Percentiles rank a stretch among this genome's conserved stretches.
Conservation (phyloP, 352 stramenopile species). For the Pythium rishiriense region DNA sequence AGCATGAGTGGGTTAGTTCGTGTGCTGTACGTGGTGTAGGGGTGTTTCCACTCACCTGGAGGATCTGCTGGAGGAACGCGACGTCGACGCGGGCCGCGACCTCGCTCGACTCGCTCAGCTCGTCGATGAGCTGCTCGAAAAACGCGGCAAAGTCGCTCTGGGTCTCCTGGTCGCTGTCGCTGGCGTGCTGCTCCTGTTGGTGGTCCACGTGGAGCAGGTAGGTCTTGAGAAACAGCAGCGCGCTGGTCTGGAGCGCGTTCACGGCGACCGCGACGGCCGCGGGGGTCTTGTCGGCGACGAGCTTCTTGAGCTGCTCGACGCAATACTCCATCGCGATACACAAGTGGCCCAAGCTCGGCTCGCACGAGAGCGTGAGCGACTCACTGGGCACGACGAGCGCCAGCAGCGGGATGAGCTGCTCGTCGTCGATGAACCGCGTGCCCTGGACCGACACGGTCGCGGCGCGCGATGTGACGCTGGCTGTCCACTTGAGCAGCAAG, state of each 20-base stretch:
- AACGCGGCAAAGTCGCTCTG: slow-evolving; percentile 43
- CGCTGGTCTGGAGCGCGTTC: slow-evolving; percentile 54
- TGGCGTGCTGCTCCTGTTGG: slow-evolving; percentile 32
- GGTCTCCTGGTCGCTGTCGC: slow-evolving; percentile 31
- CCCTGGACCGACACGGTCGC: slow-evolving; percentile 49
- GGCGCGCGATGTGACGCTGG: slow-evolving; percentile 34
- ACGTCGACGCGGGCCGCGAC: slow-evolving; percentile 17
- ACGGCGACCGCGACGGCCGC: not conserved
- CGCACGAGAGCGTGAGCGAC: slow-evolving; percentile 47
- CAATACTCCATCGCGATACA: slow-evolving; percentile 66
- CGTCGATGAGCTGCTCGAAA: slow-evolving; percentile 31
- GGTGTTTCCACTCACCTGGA: slow-evolving; percentile 26
- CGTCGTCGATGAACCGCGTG: slow-evolving; percentile 51
- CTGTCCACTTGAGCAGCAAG: slow-evolving; percentile 60
- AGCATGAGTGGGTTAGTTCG: too few species aligned
- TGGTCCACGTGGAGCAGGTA: slow-evolving; percentile 56
- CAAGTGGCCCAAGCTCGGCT: slow-evolving; percentile 54
- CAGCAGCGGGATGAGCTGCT: slow-evolving; percentile 59
- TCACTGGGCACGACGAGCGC: slow-evolving; percentile 43
- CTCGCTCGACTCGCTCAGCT: slow-evolving; percentile 24
- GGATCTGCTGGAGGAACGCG: slow-evolving; percentile 29
- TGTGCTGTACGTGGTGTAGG: too few species aligned
- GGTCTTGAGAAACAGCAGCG: slow-evolving; percentile 68
- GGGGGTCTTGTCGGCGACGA: not conserved
- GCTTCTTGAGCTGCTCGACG: slow-evolving; percentile 43